Conservation (phyloP, 805 yeast genomes). For the Saturnispora sekii region DNA sequence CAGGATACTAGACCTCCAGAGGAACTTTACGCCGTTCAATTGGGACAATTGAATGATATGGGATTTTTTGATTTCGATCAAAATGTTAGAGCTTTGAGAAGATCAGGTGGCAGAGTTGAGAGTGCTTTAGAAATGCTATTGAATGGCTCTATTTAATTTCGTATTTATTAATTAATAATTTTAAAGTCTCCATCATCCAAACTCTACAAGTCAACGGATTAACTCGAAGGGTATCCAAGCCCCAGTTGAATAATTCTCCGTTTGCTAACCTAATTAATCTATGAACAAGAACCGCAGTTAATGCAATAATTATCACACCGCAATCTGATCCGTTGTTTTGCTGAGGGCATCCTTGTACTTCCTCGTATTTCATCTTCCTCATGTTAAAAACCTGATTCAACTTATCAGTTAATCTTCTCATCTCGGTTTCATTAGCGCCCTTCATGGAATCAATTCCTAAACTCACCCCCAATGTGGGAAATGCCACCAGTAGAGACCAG, state of each 20-base stretch:
- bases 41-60: constrained; percentile 71
- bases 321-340: constrained; percentile 61
- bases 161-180: constrained; percentile 17
- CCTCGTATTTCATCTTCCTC: constrained; percentile 13
- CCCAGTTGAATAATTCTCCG: constrained; percentile 23
- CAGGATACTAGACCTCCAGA: constrained; percentile 68
- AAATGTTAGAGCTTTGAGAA: constrained; percentile 83
- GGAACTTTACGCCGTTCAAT: constrained; percentile 61
- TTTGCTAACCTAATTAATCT: constrained; percentile 25
- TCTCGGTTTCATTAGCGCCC: constrained; percentile 31
- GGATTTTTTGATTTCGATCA: constrained; percentile 88
- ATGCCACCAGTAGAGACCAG: constrained; percentile 58
- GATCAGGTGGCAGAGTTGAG: constrained; percentile 95
- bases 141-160: constrained; percentile 40
- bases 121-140: constrained; percentile 89
- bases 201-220: constrained; percentile 41
- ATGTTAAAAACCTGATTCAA: constrained; percentile 22
- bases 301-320: constrained; percentile 38
- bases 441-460: constrained; percentile 53
- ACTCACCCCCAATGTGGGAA: constrained; percentile 25
- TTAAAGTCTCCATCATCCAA: constrained; percentile 30
- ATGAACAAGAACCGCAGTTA: constrained; percentile 28
- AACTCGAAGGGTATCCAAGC: constrained; percentile 31
- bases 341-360: constrained; percentile 35
- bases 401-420: constrained; percentile 26